Conservation (phyloP, 2,329 filamentous ascomycete genomes). For the Periconia sp. region DNA sequence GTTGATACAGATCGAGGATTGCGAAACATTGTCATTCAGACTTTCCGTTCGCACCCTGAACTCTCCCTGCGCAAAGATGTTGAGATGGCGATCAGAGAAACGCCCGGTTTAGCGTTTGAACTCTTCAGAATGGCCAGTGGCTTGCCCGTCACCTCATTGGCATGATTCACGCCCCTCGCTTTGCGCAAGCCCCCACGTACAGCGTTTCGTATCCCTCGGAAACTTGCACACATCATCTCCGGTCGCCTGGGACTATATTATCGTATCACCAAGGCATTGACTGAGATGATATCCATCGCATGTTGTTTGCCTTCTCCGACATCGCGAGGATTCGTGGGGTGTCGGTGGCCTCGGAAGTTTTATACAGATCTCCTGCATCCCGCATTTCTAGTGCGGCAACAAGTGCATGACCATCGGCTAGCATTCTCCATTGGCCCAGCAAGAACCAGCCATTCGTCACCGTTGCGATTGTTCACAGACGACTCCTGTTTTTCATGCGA, state of each 20-base stretch:
- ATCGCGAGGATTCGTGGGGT: too few species aligned
- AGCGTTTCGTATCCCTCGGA: too few species aligned
- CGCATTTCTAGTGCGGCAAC: neutral
- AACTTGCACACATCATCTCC: too few species aligned
- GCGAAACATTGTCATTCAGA: constrained; percentile 50
- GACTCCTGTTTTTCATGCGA: neutral
- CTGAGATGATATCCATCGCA: too few species aligned
- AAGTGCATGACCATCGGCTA: neutral
- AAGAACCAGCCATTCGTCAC: neutral
- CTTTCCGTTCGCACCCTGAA: constrained; percentile 50
- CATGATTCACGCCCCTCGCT: neutral
- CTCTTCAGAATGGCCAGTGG: constrained; percentile 52
- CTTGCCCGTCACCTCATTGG: constrained; percentile 43
- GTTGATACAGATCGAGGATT: constrained; percentile 53
- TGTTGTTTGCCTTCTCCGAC: neutral
- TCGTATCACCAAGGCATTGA: too few species aligned
- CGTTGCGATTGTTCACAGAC: neutral
- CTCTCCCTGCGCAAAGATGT: constrained; percentile 50
- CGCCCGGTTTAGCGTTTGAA: constrained; percentile 51
- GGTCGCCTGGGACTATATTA: too few species aligned
- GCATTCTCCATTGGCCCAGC: neutral
- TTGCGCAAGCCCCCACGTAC: neutral
- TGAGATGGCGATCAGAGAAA: constrained; percentile 47
- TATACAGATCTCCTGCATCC: neutral
- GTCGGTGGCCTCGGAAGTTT: neutral